Evolutionary conservation across 768 basidiomycete genomes (phyloP), one percentile per base, ranked within the genome.

Genomic region (Termitomyces heimii): DNA sequence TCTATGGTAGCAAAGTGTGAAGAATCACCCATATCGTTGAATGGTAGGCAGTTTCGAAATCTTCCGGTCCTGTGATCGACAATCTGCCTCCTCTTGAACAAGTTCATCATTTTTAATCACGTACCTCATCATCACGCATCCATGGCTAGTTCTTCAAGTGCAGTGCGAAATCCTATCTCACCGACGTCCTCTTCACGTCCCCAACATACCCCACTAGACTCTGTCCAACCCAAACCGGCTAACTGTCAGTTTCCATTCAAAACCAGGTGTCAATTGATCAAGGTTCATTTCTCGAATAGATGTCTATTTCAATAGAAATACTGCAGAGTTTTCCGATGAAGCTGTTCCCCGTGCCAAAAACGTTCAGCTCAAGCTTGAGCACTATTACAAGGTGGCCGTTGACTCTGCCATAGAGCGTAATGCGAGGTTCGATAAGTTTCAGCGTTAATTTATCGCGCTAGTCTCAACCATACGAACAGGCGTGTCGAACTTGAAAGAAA

Each of bases 331-430:
- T 71, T 89, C 90, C 6, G 87, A 92, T 54, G 84, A 89, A 59
- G 86, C 91, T 16, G 70, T 87, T 61, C 86, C 92, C 44, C 87
- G 88, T 62, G 91, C 92, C 14, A 95, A 94, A 70, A 84, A 83
- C 40, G 95, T 95, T 2, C 94, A 97, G 71, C 77, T 98, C 73
- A 97, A 96, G 73, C 81, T 98, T 53, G 97, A 98, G 73, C 88
- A 95, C 68, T 97, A 87, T 69, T 99, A 98, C 75, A 97, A 98
- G 71, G 87, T 97, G 40, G 92, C 92, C 1, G 97, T 99, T 42
- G 94, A 98, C 69, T 83, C 89, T 45, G 96, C 96, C 13, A 92
- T 99, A 46, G 94, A 95, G 67, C 79, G 97, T 53, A 98, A 98
- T 69, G 82, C 86, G 53, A 83, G 96, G 94, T 94, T 72, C 59